Evolutionary conservation across 495 filamentous ascomycete species (phyloP).

Genomic region (Podospora anserina): DNA sequence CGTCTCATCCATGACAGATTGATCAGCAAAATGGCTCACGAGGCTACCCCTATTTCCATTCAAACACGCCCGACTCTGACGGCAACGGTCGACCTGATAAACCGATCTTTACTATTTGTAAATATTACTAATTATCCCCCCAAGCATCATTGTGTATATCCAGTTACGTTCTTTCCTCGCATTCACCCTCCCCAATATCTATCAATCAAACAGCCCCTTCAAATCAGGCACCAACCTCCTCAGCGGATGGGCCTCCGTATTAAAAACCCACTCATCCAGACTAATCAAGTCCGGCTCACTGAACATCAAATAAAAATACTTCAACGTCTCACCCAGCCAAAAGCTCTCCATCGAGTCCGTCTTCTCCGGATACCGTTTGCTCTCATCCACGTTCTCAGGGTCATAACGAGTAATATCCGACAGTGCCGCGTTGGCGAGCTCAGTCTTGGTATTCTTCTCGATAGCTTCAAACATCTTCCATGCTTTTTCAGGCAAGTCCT

Average conservation of each 20-base stretch:
- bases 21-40: too few relatives aligned
- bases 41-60: too few relatives aligned
- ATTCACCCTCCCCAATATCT: too few relatives aligned
- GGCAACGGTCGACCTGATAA: too few relatives aligned
- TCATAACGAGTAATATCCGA: slow-evolving; percentile 35
- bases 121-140: too few relatives aligned
- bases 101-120: too few relatives aligned
- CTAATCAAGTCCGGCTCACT: slow-evolving; percentile 64
- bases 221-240: slow-evolving; percentile 33
- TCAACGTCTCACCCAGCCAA: slow-evolving; percentile 50
- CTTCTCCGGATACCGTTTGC: slow-evolving; percentile 16
- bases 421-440: slow-evolving; percentile 51
- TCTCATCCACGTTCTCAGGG: slow-evolving; percentile 22
- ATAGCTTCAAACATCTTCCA: slow-evolving; percentile 60
- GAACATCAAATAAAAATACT: slow-evolving; percentile 75
- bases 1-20: too few relatives aligned
- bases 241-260: slow-evolving; percentile 83
- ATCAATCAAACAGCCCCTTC: background rate
- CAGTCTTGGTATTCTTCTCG: slow-evolving; percentile 46
- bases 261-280: slow-evolving; percentile 75
- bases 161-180: too few relatives aligned
- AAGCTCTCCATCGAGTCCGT: slow-evolving; percentile 53
- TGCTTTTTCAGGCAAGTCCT: slow-evolving; percentile 51
- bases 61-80: too few relatives aligned
- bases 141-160: too few relatives aligned